Evolutionary conservation across 2,329 filamentous ascomycete species (phyloP), one percentile per base, ranked within the genome.

Genomic region (Fusarium verrucosum): DNA sequence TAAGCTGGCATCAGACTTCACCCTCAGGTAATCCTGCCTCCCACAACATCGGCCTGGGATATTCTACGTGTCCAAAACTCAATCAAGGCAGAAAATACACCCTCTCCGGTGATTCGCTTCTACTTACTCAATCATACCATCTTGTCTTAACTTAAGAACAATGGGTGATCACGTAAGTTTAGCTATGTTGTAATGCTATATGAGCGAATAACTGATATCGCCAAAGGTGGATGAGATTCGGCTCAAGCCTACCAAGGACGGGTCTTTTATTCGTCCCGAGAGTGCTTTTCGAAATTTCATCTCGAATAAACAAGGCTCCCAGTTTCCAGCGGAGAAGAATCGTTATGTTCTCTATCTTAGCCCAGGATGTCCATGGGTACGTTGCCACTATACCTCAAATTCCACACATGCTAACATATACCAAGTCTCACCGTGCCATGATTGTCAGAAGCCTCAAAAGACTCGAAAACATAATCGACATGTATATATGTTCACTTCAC

Each of bases 371-470:
- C 87, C 87, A 6, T 90, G 87, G 87, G 86, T 87, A 38, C n/a
- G 72, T 30, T 5, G 10, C 16, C 11, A 6, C 17, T 25, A 5
- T 5, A 16, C 20, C 1, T 11, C 13, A n/a, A 32, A 4, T 2
- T 0, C n/a, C 7, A 13, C 23, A 3, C 11, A 16, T 8, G 10
- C 55, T 36, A 9, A 65, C n/a, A 32, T 4, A 13, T 8, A 14
- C 20, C 2, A 7, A 78, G 88, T 90, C 90, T 13, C 91, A 93
- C 72, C 84, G 91, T 44, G 89, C 89, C 2, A 79, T 92, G 62
- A 92, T 94, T 62, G 87, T 89, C 2, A 85, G 90, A 43, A 84
- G 87, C 50, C 80, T 94, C 52, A 94, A 94, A 75, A 89, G 89
- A 0, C 82, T 94, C 0, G 89, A 93, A 57, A 84, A 89, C 46